Evolutionary conservation across 2,329 filamentous ascomycete species (phyloP).

Genomic region (Curvularia sp.): DNA sequence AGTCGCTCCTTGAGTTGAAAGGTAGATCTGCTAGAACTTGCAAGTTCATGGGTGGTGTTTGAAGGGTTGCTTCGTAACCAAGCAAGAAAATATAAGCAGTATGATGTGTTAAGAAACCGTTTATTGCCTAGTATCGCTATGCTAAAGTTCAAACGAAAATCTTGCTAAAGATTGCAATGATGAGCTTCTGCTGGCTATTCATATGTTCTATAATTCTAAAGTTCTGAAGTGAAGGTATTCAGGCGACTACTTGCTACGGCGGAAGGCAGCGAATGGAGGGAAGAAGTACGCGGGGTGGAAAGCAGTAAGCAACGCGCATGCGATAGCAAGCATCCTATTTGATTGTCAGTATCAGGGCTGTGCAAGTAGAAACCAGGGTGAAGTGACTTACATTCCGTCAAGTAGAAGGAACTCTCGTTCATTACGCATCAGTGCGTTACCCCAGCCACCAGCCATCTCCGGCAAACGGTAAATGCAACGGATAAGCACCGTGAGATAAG

Average conservation of each 20-base stretch:
- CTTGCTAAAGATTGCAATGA: background rate
- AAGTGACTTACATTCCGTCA: constrained; percentile 51
- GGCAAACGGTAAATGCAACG: constrained; percentile 57
- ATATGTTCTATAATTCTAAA: constrained; percentile 6
- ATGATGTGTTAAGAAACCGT: background rate
- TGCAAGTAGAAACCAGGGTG: no score
- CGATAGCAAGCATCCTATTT: constrained; percentile 38
- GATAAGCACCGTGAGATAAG: constrained; percentile 54
- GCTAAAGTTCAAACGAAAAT: constrained; percentile 2
- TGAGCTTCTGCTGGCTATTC: background rate
- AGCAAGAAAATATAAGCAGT: background rate
- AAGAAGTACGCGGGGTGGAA: constrained; percentile 40
- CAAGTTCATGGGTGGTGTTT: background rate
- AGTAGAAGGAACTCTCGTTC: constrained; percentile 56
- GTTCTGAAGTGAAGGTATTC: background rate
- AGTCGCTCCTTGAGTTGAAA: no score
- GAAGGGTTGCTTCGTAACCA: background rate
- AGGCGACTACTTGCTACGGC: constrained; percentile 18
- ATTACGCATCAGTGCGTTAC: constrained; percentile 54
- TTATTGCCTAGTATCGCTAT: constrained; percentile 7
- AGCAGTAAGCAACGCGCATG: constrained; percentile 33
- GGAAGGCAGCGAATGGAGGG: constrained; percentile 38
- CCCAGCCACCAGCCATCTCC: constrained; percentile 56
- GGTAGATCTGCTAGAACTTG: background rate
- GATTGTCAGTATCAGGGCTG: constrained; percentile 5